These are phyloP conservation scores for Solanum chiquidenum DNA, from an alignment of 257 asterid species.

Conservation along the genomic window DNA sequence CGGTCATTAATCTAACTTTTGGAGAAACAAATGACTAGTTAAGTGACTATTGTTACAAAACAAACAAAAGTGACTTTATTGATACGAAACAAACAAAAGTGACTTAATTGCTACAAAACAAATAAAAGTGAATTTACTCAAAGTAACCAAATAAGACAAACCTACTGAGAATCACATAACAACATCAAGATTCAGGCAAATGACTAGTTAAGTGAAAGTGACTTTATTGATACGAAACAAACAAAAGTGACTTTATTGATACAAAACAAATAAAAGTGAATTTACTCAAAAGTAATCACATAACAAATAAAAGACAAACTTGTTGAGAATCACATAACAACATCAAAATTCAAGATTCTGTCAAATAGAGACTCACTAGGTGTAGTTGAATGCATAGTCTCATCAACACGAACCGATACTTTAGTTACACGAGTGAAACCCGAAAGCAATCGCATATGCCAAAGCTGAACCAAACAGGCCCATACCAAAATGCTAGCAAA, in stretches of 20 bases:
- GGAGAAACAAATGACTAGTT: not conserved
- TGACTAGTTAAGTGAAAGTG: not conserved
- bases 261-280: not conserved
- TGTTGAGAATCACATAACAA: not conserved
- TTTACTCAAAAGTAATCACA: not conserved
- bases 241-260: not conserved
- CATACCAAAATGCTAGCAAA: conserved; percentile 77
- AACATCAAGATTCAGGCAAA: not conserved
- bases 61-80: not conserved
- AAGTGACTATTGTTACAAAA: not conserved
- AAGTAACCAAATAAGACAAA: not conserved
- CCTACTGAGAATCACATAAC: not conserved
- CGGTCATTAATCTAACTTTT: not conserved
- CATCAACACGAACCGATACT: not conserved
- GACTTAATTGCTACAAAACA: not conserved
- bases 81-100: not conserved
- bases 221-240: not conserved
- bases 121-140: not conserved
- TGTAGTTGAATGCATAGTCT: conserved; percentile 28
- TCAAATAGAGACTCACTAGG: conserved; percentile 40
- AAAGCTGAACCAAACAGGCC: conserved; percentile 88
- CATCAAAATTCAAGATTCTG: not conserved
- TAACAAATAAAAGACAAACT: not conserved
- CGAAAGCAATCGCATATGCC: conserved; percentile 56
- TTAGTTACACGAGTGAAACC: conserved; percentile 18